A percentile compares a stretch with the other conserved stretches of the same genome.
phyloP scores from a whole-genome alignment of 495 filamentous ascomycete genomes.

The Hypoxylon subgilvum region DNA sequence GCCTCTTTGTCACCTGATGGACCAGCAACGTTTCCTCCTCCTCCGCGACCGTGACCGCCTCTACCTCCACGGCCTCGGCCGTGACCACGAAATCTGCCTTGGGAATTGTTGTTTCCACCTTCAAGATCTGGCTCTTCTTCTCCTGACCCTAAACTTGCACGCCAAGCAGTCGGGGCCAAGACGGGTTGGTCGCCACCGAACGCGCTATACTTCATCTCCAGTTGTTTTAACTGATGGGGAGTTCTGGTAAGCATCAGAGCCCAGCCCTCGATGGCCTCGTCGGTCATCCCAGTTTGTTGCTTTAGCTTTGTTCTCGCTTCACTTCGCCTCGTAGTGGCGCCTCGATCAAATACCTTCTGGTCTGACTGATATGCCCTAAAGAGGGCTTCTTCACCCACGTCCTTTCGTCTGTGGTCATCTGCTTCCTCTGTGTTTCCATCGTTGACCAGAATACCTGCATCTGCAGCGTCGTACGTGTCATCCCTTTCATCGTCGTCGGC shows the following conservation, averaged over 20 bases:
- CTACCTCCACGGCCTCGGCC: slow-evolving; percentile 59
- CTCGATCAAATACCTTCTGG: slow-evolving; percentile 70
- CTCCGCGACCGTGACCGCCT: slow-evolving; percentile 55
- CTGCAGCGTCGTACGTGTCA: slow-evolving; percentile 91
- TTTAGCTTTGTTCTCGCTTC: slow-evolving; percentile 67
- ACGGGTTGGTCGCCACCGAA: slow-evolving; percentile 66
- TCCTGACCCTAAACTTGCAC: slow-evolving; percentile 53
- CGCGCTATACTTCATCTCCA: slow-evolving; percentile 70
- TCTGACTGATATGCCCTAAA: slow-evolving; percentile 70
- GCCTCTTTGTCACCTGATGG: slow-evolving; percentile 64
- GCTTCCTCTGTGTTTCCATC: slow-evolving; percentile 44
- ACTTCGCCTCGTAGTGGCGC: slow-evolving; percentile 68
- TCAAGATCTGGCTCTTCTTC: slow-evolving; percentile 54
- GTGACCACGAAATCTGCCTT: slow-evolving; percentile 46
- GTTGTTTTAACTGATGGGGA: slow-evolving; percentile 63
- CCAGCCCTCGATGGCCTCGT: slow-evolving; percentile 96
- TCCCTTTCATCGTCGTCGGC: slow-evolving; percentile 95
- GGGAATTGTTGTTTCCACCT: slow-evolving; percentile 29
- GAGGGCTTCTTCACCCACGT: slow-evolving; percentile 61
- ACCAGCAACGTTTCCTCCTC: slow-evolving; percentile 65
- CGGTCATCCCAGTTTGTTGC: slow-evolving; percentile 82
- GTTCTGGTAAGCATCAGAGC: slow-evolving; percentile 80
- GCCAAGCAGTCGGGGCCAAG: slow-evolving; percentile 68
- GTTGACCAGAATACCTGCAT: slow-evolving; percentile 88
- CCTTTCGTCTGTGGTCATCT: slow-evolving; percentile 48